These are phyloP conservation scores for Diaporthe sp. DNA, from an alignment of 2,329 filamentous ascomycete genomes.

Conservation along the genomic window DNA sequence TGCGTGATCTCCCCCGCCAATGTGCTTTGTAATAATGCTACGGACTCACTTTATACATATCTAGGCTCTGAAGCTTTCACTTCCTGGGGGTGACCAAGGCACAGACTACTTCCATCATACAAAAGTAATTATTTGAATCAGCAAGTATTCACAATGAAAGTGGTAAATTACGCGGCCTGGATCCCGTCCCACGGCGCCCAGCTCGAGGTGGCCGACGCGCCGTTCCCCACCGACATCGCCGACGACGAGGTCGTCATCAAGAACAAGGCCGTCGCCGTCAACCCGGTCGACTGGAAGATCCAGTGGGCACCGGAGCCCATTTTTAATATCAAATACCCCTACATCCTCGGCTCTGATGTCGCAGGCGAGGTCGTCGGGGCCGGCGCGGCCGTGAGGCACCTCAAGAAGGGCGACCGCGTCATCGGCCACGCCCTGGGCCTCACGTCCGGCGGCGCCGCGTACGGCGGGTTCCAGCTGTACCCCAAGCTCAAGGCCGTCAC, in stretches of 20 bases:
- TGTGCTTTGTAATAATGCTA: slow-evolving; percentile 36
- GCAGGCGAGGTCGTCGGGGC: slow-evolving; percentile 52
- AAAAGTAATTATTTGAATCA: background rate
- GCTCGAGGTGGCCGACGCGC: slow-evolving; percentile 33
- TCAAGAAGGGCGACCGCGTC: slow-evolving; percentile 53
- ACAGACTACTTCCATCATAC: background rate
- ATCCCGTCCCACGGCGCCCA: slow-evolving; percentile 28
- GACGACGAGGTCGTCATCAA: slow-evolving; percentile 40
- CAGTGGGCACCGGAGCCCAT: slow-evolving; percentile 43
- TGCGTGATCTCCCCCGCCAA: slow-evolving; percentile 10
- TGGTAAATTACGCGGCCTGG: slow-evolving; percentile 38
- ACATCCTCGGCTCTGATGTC: slow-evolving; percentile 51
- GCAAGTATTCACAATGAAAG: slow-evolving; percentile 9
- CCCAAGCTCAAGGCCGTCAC: slow-evolving; percentile 42
- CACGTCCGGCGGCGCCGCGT: slow-evolving; percentile 38
- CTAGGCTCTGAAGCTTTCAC: background rate
- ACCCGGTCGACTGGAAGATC: slow-evolving; percentile 50
- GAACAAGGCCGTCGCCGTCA: slow-evolving; percentile 38
- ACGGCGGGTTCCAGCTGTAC: slow-evolving; percentile 49
- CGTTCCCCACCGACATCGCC: slow-evolving; percentile 26
- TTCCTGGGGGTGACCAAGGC: background rate
- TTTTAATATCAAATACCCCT: slow-evolving; percentile 50
- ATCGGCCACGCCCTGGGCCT: slow-evolving; percentile 46
- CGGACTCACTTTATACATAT: background rate
- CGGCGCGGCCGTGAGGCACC: slow-evolving; percentile 46